Conservation (phyloP, 371 early-diverging fungal genomes). For the Mucor velutinosus region DNA sequence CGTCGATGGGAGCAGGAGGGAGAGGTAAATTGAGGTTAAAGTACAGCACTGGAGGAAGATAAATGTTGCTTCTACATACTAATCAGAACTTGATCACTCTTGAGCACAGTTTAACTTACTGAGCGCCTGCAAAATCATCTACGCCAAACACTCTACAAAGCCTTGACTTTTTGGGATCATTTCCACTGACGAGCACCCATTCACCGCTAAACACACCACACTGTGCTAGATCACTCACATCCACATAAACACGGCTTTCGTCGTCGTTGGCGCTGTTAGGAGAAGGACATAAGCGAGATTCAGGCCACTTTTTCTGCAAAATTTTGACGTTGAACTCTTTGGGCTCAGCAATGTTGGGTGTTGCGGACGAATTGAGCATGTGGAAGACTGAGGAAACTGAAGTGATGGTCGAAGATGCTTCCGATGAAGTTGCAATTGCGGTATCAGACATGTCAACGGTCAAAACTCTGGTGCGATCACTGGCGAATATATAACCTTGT, state of each 20-base stretch:
- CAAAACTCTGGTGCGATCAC: constrained; percentile 36
- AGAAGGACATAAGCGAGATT: constrained; percentile 51
- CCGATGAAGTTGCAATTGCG: background rate
- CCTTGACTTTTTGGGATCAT: constrained; percentile 48
- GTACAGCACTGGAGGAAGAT: constrained; percentile 61
- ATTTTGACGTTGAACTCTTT: constrained; percentile 40
- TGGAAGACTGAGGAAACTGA: constrained; percentile 22
- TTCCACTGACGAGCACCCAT: constrained; percentile 57
- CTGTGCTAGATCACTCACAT: constrained; percentile 60
- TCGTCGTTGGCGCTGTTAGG: constrained; percentile 59
- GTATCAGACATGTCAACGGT: constrained; percentile 42
- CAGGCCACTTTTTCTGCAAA: constrained; percentile 50
- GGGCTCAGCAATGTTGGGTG: constrained; percentile 27
- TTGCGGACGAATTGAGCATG: constrained; percentile 24
- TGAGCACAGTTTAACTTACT: background rate
- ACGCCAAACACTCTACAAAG: constrained; percentile 52
- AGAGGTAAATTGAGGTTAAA: constrained; percentile 60
- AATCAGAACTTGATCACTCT: background rate
- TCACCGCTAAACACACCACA: constrained; percentile 77
- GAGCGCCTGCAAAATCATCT: constrained; percentile 10
- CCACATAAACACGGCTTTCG: constrained; percentile 58
- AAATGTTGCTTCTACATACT: constrained; percentile 19
- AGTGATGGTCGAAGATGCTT: constrained; percentile 1
- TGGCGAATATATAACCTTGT: constrained; percentile 60
- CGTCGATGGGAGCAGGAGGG: constrained; percentile 33